Conservation (phyloP, 2,329 filamentous ascomycete genomes). For the Sarocladium kiliense region DNA sequence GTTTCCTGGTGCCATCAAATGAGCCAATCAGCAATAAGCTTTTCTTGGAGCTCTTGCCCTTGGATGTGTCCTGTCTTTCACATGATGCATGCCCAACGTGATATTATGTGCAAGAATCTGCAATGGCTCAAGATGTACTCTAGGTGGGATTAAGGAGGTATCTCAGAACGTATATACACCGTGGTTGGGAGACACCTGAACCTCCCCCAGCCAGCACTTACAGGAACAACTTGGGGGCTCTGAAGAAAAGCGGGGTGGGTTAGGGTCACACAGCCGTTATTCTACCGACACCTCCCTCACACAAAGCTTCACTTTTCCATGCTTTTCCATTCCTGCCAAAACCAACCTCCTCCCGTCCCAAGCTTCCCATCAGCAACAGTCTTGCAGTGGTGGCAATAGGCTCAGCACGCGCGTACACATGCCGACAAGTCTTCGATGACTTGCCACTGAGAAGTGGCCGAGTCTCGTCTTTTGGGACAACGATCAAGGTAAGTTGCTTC, state of each 20-base stretch:
- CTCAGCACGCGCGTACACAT: not conserved
- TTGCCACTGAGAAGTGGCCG: constrained; percentile 2
- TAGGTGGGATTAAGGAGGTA: too few species aligned
- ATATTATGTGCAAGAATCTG: too few species aligned
- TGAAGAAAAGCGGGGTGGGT: not conserved
- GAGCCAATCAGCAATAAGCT: not conserved
- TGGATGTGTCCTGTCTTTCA: not conserved
- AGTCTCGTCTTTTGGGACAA: not conserved
- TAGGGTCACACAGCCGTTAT: not conserved
- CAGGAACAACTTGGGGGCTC: too few species aligned
- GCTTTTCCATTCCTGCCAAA: not conserved
- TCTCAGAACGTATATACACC: too few species aligned
- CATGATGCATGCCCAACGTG: not conserved
- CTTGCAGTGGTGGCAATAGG: too few species aligned
- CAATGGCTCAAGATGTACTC: too few species aligned
- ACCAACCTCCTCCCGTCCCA: not conserved
- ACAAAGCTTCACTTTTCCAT: constrained; percentile 1
- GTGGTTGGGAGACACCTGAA: too few species aligned
- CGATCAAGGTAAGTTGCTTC: not conserved
- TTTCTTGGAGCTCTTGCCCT: not conserved
- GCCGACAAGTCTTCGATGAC: not conserved
- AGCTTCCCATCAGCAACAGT: not conserved
- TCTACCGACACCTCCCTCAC: not conserved
- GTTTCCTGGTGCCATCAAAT: not conserved
- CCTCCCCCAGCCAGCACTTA: too few species aligned